Conservation (phyloP, 768 basidiomycete genomes). For the Rhodosporidiobolus odoratus region DNA sequence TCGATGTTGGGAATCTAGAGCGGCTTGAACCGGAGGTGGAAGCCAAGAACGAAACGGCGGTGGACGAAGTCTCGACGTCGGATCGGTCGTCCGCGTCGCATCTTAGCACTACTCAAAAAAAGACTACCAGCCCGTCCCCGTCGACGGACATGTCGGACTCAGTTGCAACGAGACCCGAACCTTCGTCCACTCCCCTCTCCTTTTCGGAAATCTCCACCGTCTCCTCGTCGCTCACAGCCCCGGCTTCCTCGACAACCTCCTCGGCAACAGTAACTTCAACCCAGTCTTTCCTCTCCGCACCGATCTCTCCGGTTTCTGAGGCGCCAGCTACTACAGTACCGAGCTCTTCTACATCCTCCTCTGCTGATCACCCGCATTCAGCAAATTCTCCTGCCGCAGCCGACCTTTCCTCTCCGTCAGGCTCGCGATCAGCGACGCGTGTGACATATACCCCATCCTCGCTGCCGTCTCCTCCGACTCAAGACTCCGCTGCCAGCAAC, state of each 20-base stretch:
- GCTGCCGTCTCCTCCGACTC: neutral
- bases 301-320: neutral
- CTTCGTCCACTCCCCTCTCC: neutral
- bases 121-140: no score
- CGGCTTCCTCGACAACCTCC: neutral
- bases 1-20: conserved; percentile 4
- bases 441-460: neutral
- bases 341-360: neutral
- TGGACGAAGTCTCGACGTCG: neutral
- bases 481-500: neutral
- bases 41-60: neutral
- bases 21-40: neutral
- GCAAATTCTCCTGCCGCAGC: neutral
- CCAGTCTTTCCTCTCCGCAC: neutral
- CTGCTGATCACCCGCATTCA: neutral
- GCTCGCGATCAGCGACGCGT: neutral
- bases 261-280: neutral
- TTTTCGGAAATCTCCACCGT: neutral
- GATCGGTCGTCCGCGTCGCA: no score
- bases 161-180: no score
- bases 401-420: neutral
- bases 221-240: neutral
- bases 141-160: no score
- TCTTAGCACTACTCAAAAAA: no score
- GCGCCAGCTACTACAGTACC: neutral